phyloP scores from a whole-genome alignment of 2,329 filamentous ascomycete species.

The Xylariaceae sp. region DNA sequence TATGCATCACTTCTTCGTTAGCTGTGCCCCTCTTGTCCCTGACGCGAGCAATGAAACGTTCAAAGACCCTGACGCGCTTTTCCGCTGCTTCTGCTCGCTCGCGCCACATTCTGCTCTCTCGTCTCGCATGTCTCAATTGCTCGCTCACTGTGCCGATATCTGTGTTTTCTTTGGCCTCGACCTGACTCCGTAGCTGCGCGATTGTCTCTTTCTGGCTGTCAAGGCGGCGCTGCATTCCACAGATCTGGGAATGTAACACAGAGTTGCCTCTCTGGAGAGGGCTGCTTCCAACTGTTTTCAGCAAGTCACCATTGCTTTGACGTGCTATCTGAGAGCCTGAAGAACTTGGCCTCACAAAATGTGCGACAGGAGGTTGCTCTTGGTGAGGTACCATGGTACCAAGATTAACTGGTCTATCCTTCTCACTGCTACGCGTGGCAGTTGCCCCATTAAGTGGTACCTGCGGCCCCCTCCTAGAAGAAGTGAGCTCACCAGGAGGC shows the following conservation, averaged over 20 bases:
- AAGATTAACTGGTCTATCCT: slow-evolving; percentile 25
- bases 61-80: slow-evolving; percentile 43
- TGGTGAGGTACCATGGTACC: slow-evolving; percentile 35
- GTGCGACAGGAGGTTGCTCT: slow-evolving; percentile 35
- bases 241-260: slow-evolving; percentile 44
- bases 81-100: slow-evolving; percentile 53
- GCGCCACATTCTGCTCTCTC: slow-evolving; percentile 47
- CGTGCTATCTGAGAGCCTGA: slow-evolving; percentile 17
- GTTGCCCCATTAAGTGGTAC: slow-evolving; percentile 6
- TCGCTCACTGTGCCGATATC: slow-evolving; percentile 36
- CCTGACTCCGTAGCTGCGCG: slow-evolving; percentile 38
- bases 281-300: background rate
- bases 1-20: too few species aligned
- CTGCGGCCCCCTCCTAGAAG: slow-evolving; percentile 15
- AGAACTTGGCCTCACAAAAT: slow-evolving; percentile 29
- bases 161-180: slow-evolving; percentile 38
- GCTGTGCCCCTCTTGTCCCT: slow-evolving; percentile 1
- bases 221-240: slow-evolving; percentile 44
- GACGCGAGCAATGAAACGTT: slow-evolving; percentile 33
- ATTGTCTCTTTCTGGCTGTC: slow-evolving; percentile 42
- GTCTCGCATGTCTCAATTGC: slow-evolving; percentile 39
- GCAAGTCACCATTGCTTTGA: too few species aligned
- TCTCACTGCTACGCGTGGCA: slow-evolving; percentile 8
- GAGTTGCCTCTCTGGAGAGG: slow-evolving; percentile 21
- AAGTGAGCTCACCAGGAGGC: slow-evolving; percentile 10